A percentile compares a stretch with the other conserved stretches of the same genome.
Evolutionary conservation across 192 early-diverging fungal genomes (phyloP).

Genomic region (Backusella circina): DNA sequence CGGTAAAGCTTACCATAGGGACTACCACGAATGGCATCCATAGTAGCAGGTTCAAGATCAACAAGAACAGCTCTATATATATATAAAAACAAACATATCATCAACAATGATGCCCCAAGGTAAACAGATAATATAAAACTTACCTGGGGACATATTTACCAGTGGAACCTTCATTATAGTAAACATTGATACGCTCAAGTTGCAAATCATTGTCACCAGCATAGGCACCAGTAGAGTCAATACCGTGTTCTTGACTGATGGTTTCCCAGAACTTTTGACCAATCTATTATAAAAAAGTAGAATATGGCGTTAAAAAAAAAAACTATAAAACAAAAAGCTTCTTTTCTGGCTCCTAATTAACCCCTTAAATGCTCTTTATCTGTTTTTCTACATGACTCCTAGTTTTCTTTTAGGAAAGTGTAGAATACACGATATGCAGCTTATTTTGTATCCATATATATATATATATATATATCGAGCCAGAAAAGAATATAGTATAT

Average conservation of each 20-base stretch:
- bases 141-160: conserved; percentile 72
- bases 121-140: background rate
- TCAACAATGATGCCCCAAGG: background rate
- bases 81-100: background rate
- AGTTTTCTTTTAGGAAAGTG: background rate
- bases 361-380: background rate
- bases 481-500: background rate
- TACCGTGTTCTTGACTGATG: conserved; percentile 79
- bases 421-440: background rate
- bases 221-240: conserved; percentile 57
- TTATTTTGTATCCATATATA: background rate
- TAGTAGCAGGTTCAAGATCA: conserved; percentile 96
- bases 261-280: conserved; percentile 88
- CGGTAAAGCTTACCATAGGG: conserved; percentile 88
- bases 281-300: conserved; percentile 48
- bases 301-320: background rate
- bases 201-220: conserved; percentile 59
- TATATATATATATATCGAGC: background rate
- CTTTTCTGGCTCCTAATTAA: background rate
- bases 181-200: conserved; percentile 77
- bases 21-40: conserved; percentile 84
- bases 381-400: background rate
- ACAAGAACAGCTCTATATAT: conserved; percentile 80
- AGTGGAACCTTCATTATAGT: conserved; percentile 66
- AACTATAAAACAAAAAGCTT: background rate